A percentile compares a stretch with the other conserved stretches of the same genome.
Evolutionary conservation across 2,329 filamentous ascomycete genomes (phyloP).

Genomic region (Talaromyces marneffei): DNA sequence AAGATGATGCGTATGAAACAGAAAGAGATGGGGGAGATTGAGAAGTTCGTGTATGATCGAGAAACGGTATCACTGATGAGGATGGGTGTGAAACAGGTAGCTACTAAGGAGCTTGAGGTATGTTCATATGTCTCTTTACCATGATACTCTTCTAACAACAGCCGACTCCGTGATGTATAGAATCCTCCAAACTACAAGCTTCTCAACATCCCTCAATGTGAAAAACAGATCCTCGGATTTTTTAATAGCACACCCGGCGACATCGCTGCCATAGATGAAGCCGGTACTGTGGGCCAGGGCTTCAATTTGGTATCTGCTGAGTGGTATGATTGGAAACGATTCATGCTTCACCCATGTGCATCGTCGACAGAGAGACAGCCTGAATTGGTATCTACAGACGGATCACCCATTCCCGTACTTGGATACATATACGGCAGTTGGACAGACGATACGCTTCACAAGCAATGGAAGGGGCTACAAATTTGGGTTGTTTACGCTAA

Average conservation of each 20-base stretch:
- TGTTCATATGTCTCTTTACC: background rate
- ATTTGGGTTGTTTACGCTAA: slow-evolving; percentile 2
- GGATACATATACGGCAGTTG: slow-evolving; percentile 9
- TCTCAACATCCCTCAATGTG: background rate
- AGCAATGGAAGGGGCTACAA: slow-evolving; percentile 5
- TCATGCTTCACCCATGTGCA: slow-evolving; percentile 6
- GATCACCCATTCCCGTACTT: background rate
- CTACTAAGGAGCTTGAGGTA: background rate
- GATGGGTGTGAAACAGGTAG: background rate
- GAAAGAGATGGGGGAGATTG: background rate
- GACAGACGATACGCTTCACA: background rate
- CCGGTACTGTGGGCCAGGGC: background rate
- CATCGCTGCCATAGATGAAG: background rate
- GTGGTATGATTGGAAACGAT: slow-evolving; percentile 10
- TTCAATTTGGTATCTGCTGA: slow-evolving; percentile 8
- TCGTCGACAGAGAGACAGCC: background rate
- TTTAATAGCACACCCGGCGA: slow-evolving; percentile 11
- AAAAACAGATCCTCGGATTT: background rate
- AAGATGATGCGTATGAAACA: too few relatives aligned
- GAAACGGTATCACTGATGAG: background rate
- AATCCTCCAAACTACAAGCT: background rate
- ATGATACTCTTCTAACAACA: background rate
- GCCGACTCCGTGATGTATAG: background rate
- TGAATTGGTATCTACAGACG: slow-evolving; percentile 3
- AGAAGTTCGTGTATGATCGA: background rate